These are phyloP conservation scores for Botrytis tulipae DNA, from an alignment of 2,329 filamentous ascomycete genomes.

Conservation along the genomic window DNA sequence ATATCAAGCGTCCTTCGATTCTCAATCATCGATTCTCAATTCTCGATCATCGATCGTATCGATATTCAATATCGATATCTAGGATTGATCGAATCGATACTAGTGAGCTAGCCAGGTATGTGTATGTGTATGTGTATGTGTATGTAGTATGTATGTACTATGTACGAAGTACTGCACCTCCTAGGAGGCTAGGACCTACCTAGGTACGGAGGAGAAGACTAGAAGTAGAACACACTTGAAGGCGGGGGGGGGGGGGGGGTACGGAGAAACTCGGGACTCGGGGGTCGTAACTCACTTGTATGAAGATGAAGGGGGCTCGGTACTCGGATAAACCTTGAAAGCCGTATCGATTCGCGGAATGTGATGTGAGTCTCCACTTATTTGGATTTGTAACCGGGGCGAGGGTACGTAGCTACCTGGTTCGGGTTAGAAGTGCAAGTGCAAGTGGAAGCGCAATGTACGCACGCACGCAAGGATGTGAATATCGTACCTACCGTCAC, in stretches of 20 bases:
- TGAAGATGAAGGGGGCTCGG: neutral
- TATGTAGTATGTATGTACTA: too few species aligned
- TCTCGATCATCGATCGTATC: neutral
- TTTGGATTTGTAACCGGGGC: too few species aligned
- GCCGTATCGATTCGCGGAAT: neutral
- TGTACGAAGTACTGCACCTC: too few species aligned
- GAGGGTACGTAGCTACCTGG: too few species aligned
- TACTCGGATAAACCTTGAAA: neutral
- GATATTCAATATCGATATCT: neutral
- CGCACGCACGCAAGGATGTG: neutral
- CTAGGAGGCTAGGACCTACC: too few species aligned
- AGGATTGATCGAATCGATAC: conserved; percentile 2
- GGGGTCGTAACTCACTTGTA: too few species aligned
- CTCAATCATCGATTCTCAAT: neutral
- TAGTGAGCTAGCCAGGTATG: too few species aligned
- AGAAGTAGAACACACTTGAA: neutral
- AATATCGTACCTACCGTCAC: neutral
- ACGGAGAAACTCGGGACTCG: too few species aligned
- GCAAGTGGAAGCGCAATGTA: neutral
- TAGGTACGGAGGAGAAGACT: too few species aligned
- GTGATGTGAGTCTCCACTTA: neutral
- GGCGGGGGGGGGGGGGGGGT: neutral
- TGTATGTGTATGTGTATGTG: too few species aligned
- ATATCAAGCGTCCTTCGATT: neutral
- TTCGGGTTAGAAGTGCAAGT: too few species aligned